Evolutionary conservation across 352 stramenopile species (phyloP), one percentile per base, ranked within the genome.

Genomic region (Globisporangium yorkense): DNA sequence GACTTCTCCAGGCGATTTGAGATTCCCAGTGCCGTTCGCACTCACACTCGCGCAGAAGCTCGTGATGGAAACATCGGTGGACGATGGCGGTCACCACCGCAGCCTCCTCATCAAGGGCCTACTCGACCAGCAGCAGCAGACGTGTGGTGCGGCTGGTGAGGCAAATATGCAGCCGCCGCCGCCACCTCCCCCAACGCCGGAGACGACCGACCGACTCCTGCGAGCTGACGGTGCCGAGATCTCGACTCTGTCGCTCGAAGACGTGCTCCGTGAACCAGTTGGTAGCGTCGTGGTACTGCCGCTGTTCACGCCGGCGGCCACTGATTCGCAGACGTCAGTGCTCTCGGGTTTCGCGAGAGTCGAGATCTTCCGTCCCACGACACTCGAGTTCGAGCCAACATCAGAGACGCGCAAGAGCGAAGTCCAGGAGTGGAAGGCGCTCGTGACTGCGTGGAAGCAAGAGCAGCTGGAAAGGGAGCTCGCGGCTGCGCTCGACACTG

Each of bases 341-440:
- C 77, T 87, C 59, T 71, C 66, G 16, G 77, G 75, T 31, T 89
- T 89, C 54, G 76, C 75, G 16, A 75, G 75, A 12, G 70, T 89
- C 20, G 75, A 89, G 61, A 83, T 89, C 37, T 62, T 89, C 31
- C 66, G 61, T 0, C 73, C 79, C 0, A 65, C 66, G 33, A 59
- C 57, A n/a, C 62, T 89, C n/a, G 60, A 76, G 45, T 86, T 89
- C 49, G 68, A 80, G 44, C 62, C 75, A 10, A 75, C 69, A 12
- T 77, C 64, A 0, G 29, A 51, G 0, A 57, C 69, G 37, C 65
- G 77, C 24, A 50, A 74, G 33, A 51, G 55, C 15, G 64, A 70
- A 9, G 46, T 89, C n/a, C 27, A 60, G 29, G 43, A 58, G 18
- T 87, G 75, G 72, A 55, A 75, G 8, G 44, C 67, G 13, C 51